Evolutionary conservation across 2,329 filamentous ascomycete genomes (phyloP), one percentile per base, ranked within the genome.

Genomic region (Westerdykella ornata): DNA sequence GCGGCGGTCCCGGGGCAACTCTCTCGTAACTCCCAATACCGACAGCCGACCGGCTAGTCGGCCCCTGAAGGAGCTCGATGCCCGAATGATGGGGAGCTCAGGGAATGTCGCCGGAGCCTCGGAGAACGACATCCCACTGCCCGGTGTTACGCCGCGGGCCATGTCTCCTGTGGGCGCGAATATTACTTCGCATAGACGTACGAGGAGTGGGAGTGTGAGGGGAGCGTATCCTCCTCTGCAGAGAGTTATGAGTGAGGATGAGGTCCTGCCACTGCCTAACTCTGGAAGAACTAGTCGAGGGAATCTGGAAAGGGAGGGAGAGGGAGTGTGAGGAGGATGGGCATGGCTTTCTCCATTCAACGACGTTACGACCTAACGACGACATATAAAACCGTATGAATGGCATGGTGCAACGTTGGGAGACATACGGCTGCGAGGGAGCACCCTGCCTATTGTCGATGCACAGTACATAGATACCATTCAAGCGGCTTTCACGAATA

Each of bases 201-300:
- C 51, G 17, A 47, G 31, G 36, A 52, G 47, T 37, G 44, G 45
- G 35, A 38, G 26, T 44, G 46, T 8, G 36, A 43, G 11, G 38
- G 41, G 37, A 42, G 40, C 17, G 3, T 46, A 45, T 29, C 48
- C 45, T 1, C 43, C 39, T 26, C 36, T 55, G 4, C 44, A 47
- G 13, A 48, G 44, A 5, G 31, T 51, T 4, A 35, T 47, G 16
- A 57, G 48, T 41, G 51, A 52, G 34, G 42, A 46, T 13, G 50
- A 53, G 14, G 42, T 52, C 34, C 43, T 49, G 11, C 26, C 37
- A n/a, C n/a, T n/a, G n/a, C n/a, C n/a, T n/a, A n/a, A n/a, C n/a
- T n/a, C n/a, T n/a, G n/a, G n/a, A n/a, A n/a, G n/a, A n/a, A n/a
- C n/a, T n/a, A n/a, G n/a, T n/a, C n/a, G n/a, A n/a, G n/a, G n/a